Conservation (phyloP, 345 rosid species). For the Corchorus capsularis region DNA sequence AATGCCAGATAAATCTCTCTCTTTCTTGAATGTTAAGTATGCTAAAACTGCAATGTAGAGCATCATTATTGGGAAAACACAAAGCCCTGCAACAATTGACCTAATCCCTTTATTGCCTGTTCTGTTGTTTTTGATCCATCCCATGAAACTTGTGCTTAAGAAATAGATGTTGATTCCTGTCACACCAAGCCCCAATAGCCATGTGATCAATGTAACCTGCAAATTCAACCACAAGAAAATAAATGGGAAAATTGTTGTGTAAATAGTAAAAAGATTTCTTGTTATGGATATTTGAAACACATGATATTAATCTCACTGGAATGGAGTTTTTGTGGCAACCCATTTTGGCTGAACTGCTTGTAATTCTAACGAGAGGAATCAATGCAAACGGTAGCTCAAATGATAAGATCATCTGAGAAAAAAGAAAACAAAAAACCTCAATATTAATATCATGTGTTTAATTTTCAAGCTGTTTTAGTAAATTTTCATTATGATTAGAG, state of each 20-base stretch:
- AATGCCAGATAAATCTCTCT: not conserved
- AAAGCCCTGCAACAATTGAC: constrained; percentile 37
- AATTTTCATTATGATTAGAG: not conserved
- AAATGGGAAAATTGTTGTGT: not conserved
- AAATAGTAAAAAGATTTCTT: not conserved
- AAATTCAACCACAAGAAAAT: not conserved
- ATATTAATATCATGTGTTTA: not conserved
- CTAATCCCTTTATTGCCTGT: constrained; percentile 34
- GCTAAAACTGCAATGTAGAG: constrained; percentile 38
- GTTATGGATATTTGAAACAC: not conserved
- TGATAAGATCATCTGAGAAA: constrained; percentile 54
- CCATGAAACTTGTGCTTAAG: constrained; percentile 46
- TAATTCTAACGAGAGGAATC: constrained; percentile 58
- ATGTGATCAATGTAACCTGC: constrained; percentile 48
- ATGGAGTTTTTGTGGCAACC: constrained; percentile 58
- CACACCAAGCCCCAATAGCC: constrained; percentile 49
- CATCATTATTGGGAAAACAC: constrained; percentile 50
- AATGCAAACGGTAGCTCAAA: constrained; percentile 66
- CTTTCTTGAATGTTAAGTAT: constrained; percentile 47
- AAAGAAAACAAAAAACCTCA: not conserved
- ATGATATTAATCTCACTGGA: constrained; percentile 31
- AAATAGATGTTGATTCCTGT: constrained; percentile 56
- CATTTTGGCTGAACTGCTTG: constrained; percentile 54
- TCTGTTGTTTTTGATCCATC: constrained; percentile 40
- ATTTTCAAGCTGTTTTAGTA: not conserved